phyloP scores from a whole-genome alignment of 495 filamentous ascomycete species.

The Tuber microsphaerosporum region DNA sequence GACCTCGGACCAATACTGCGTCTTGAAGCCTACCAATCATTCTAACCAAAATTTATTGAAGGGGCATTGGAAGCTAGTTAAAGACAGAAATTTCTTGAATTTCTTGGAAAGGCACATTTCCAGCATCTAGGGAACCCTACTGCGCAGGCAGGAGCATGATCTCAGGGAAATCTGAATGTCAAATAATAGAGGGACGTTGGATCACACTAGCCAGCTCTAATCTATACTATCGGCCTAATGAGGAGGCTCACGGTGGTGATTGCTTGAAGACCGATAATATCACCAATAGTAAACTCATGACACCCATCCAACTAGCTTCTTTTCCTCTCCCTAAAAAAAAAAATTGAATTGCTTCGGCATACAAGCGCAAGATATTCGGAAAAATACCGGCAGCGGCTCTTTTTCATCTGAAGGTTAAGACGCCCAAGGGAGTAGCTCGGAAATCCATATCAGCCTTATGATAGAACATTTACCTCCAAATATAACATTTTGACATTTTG shows the following conservation, averaged over 20 bases:
- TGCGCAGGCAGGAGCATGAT: background rate
- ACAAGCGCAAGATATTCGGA: background rate
- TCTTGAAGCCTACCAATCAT: background rate
- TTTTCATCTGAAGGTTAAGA: background rate
- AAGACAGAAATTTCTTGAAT: background rate
- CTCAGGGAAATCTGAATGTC: background rate
- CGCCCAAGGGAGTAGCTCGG: background rate
- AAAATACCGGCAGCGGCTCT: background rate
- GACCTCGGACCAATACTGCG: slow-evolving; percentile 12
- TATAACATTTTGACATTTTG: background rate
- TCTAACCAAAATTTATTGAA: background rate
- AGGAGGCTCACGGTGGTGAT: background rate
- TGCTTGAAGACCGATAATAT: background rate
- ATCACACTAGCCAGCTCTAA: background rate
- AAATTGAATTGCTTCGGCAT: background rate
- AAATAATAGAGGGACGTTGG: background rate
- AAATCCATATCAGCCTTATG: background rate
- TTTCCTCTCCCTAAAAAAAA: background rate
- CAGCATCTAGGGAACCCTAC: background rate
- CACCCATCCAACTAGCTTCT: background rate
- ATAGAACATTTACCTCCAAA: background rate
- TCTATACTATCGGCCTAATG: background rate
- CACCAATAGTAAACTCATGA: background rate
- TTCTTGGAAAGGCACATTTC: background rate
- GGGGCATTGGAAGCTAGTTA: background rate